A percentile compares a stretch with the other conserved stretches of the same genome.
These are phyloP conservation scores for Stylosanthes scabra DNA, from an alignment of 331 rosid species.

Conservation along the genomic window DNA sequence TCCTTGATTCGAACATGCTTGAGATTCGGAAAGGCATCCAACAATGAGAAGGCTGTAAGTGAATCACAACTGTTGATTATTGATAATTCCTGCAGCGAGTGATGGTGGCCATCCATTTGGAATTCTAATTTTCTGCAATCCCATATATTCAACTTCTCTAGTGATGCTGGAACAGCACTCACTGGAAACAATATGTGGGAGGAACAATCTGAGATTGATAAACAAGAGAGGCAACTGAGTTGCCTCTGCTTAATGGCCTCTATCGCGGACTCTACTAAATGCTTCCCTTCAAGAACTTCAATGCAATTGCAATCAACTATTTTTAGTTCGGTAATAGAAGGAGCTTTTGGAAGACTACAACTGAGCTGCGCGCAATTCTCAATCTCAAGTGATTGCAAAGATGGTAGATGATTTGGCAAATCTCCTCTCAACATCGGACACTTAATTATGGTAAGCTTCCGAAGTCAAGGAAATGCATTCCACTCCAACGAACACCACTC, in stretches of 20 bases:
- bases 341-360: background rate
- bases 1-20: fast-evolving
- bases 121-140: too few relatives aligned
- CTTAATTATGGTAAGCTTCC: background rate
- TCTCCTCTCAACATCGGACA: background rate
- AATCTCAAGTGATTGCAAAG: background rate
- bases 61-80: background rate
- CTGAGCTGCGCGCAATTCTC: background rate
- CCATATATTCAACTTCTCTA: too few relatives aligned
- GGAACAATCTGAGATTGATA: too few relatives aligned
- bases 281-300: too few relatives aligned
- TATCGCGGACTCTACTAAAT: too few relatives aligned
- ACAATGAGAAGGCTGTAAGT: background rate
- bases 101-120: background rate
- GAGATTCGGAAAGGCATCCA: background rate
- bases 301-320: too few relatives aligned
- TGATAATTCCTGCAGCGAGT: background rate
- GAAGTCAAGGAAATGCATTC: background rate
- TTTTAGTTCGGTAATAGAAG: too few relatives aligned
- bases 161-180: too few relatives aligned
- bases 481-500: background rate
- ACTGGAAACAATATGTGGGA: too few relatives aligned
- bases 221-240: too few relatives aligned
- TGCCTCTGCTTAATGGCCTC: too few relatives aligned
- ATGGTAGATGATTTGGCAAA: background rate